Conservation (phyloP, 768 basidiomycete genomes). For the Hygrophorus russula region DNA sequence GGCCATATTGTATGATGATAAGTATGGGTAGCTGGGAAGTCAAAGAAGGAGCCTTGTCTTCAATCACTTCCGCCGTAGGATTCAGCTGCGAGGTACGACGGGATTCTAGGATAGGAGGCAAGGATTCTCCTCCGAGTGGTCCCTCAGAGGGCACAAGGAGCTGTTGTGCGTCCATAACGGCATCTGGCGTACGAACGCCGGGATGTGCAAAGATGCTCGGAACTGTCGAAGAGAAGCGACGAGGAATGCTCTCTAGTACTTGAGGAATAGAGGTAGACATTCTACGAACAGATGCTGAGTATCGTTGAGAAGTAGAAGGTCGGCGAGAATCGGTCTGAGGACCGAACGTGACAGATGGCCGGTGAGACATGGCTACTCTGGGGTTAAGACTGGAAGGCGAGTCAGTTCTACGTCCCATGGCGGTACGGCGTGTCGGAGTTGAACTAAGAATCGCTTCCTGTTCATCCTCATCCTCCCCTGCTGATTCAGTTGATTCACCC, state of each 20-base stretch:
- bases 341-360: constrained; percentile 10
- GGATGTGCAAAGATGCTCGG: constrained; percentile 79
- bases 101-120: constrained; percentile 46
- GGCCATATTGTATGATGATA: constrained; percentile 85
- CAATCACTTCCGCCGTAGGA: constrained; percentile 26
- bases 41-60: constrained; percentile 53
- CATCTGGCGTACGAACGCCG: constrained; percentile 70
- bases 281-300: constrained; percentile 15
- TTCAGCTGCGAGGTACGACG: constrained; percentile 20
- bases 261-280: constrained; percentile 25
- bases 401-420: constrained; percentile 4
- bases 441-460: constrained; percentile 10
- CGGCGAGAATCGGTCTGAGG: constrained; percentile 19
- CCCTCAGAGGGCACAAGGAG: constrained; percentile 31
- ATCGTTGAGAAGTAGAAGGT: constrained; percentile 18
- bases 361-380: constrained; percentile 17
- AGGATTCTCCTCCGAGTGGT: constrained; percentile 20
- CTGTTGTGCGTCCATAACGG: constrained; percentile 64
- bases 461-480: constrained; percentile 19
- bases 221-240: constrained; percentile 45
- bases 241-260: constrained; percentile 28
- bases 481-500: constrained; percentile 23
- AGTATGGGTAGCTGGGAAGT: constrained; percentile 67
- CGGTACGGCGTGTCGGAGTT: constrained; percentile 13
- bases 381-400: constrained; percentile 12